Base-by-base conservation (phyloP, 129 eudicot species). In the Flaveria brownii region DNA sequence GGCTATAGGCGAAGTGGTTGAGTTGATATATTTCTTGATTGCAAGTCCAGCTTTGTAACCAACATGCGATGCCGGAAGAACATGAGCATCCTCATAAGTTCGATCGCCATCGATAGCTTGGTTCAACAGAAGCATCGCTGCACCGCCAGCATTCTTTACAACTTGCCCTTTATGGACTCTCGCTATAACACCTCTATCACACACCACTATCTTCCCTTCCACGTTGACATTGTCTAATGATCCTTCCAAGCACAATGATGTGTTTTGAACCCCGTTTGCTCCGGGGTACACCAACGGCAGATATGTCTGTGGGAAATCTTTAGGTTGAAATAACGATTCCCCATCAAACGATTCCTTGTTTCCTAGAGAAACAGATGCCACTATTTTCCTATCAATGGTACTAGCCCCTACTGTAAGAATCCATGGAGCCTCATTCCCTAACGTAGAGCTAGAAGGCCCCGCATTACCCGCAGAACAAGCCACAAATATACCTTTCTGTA, bases 401-500 rank as follows among this genome's bases (percentile, higher is more conserved):
- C 90, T 88, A 23, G 93, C 93, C 10, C 93, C 93, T 6, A 86
- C 90, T 0, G 93, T 88, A 18, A 88, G 83, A 77, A 86, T 79
- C 93, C 93, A 88, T 0, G 93, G 90, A 17, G 88, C 93, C 36
- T 79, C 93, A 2, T 88, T 88, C 5, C 83, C 76, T 47, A 82
- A 41, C 0, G 90, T 6, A n/a, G 82, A 9, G 15, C 69, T 72
- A 3, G 45, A 1, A 11, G 93, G 93, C 9, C 93, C 93, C 0
- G 62, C 6, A 71, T 88, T 88, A 15, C 83, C 90, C 0, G 93
- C 90, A 0, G 93, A 73, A 70, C 85, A 79, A 9, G 86, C 86
- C 51, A 84, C 88, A 22, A 86, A 81, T 6, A 86, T 72, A 11
- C 90, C 88, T 43, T 78, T 84, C 41, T 86, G 84, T 15, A 82